Base-by-base conservation (phyloP, 208 protist genomes). In the Naegleria fowleri region DNA sequence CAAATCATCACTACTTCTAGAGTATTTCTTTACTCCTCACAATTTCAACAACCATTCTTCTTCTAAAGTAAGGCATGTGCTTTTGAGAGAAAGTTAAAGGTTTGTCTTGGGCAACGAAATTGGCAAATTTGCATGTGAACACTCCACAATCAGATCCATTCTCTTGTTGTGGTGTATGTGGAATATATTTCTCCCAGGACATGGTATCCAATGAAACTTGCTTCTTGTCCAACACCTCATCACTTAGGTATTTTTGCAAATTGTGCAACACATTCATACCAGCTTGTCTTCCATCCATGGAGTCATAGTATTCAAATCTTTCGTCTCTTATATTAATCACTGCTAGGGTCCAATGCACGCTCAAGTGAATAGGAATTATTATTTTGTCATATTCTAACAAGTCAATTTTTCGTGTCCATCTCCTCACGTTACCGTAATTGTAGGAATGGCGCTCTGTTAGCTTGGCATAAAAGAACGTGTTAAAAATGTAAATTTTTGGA, bases 271-370 rank as follows among this genome's bases (percentile, higher is more conserved):
- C 29, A 41, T 89, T 59, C 6, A 11, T 38, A 67, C n/a, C 51
- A 22, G n/a, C 58, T 4, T 5, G 36, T 5, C 0, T 29, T 38
- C 48, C 36, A 6, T 36, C 15, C 0, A 95, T 67, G 39, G 93
- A 95, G 75, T 95, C 94, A 83, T 93, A 95, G 36, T 95, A 95
- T 92, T 95, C 93, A 41, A 95, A 94, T 88, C 91, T 55, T 40
- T 92, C 94, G 33, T 91, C 88, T 36, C 86, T 87, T 22, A 95
- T 51, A 83, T 95, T 95, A 67, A 95, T 94, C 5, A 95, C 92
- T 40, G 94, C 91, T 2, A 92, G 58, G 58, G 92, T 94, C 94
- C 94, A 95, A 85, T 95, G 94, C 75, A 90, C 90, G 36, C 92
- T 92, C 2, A 94, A 59, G 90, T 95, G 93, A 39, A 95, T 86